These are phyloP conservation scores for Exophiala spinifera DNA, from an alignment of 2,329 filamentous ascomycete genomes.

Conservation along the genomic window DNA sequence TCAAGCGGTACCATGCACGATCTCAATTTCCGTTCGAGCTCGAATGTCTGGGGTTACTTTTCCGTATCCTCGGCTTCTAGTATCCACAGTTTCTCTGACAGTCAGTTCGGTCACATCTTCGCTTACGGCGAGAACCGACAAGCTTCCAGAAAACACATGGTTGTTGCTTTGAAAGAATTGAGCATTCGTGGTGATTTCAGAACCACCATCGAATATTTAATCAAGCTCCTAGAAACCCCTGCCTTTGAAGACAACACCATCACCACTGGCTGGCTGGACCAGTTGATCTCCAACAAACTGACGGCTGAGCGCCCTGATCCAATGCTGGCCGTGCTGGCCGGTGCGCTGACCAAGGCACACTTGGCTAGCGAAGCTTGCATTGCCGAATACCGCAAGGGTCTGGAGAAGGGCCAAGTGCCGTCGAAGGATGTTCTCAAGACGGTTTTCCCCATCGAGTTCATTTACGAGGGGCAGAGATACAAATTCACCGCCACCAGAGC, in stretches of 20 bases:
- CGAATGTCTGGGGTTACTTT: constrained; percentile 99
- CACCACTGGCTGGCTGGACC: constrained; percentile 96
- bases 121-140: constrained; percentile 97
- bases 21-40: constrained; percentile 96
- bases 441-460: constrained; percentile 96
- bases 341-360: constrained; percentile 92
- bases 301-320: constrained; percentile 93
- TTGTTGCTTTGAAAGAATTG: constrained; percentile 94
- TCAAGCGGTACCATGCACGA: constrained; percentile 99
- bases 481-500: constrained; percentile 97
- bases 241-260: constrained; percentile 99
- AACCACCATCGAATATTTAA: constrained; percentile 97
- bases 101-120: constrained; percentile 98
- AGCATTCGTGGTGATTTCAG: constrained; percentile 99
- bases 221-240: constrained; percentile 96
- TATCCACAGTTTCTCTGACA: constrained; percentile 99
- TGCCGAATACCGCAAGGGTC: constrained; percentile 76
- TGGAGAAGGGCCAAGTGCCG: constrained; percentile 96
- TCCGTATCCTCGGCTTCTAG: constrained; percentile 94
- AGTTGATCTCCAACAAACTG: constrained; percentile 95
- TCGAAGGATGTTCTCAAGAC: constrained; percentile 97
- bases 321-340: constrained; percentile 90
- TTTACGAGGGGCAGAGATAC: constrained; percentile 94
- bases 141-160: constrained; percentile 97
- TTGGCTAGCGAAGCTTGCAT: constrained; percentile 89